Base-by-base conservation (phyloP, 768 basidiomycete species). In the Sarcomyxa edulis region DNA sequence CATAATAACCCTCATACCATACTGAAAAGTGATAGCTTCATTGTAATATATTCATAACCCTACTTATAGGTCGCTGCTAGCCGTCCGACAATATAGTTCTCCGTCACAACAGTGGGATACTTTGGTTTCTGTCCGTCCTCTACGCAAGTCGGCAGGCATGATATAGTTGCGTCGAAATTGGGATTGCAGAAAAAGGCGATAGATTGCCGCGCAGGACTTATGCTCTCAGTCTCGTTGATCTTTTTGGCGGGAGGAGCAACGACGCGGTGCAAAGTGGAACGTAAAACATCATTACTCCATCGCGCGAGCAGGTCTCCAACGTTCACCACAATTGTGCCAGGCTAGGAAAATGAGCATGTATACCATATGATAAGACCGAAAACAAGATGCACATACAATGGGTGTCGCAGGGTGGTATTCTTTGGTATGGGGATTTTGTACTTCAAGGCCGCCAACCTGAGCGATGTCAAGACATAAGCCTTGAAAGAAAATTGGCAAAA, bases 161-260 rank as follows among this genome's bases (percentile, higher is more conserved):
- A 65, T 39, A 92, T 80, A 41, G 70, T 64, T 10, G 84, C 65
- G 28, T 70, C 70, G 49, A 74, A 76, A 47, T 90, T 87, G 3
- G 88, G 87, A 49, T 84, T 90, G 66, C 84, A 88, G 62, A 92
- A 92, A 67, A 86, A 92, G 6, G 84, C 89, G 36, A 91, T 82
- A 7, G 84, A 87, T 52, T 88, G 85, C 19, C 89, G 73, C 7
- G 64, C 58, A 1, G 85, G 80, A 1, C 77, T 81, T 42, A 79
- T 58, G n/a, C 56, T 62, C 45, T 80, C 76, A 5, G 61, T 64
- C 6, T 69, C 64, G 46, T 55, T 71, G 40, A 74, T 54, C 46
- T 66, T 65, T 49, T 64, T 60, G 9, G 68, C 69, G 1, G 76
- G 64, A 15, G 89, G 86, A 4, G 82, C 80, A 6, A 90, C 88